A percentile compares a stretch with the other conserved stretches of the same genome.
These are phyloP conservation scores for Physcia stellaris DNA, from an alignment of 495 filamentous ascomycete species.

Conservation along the genomic window DNA sequence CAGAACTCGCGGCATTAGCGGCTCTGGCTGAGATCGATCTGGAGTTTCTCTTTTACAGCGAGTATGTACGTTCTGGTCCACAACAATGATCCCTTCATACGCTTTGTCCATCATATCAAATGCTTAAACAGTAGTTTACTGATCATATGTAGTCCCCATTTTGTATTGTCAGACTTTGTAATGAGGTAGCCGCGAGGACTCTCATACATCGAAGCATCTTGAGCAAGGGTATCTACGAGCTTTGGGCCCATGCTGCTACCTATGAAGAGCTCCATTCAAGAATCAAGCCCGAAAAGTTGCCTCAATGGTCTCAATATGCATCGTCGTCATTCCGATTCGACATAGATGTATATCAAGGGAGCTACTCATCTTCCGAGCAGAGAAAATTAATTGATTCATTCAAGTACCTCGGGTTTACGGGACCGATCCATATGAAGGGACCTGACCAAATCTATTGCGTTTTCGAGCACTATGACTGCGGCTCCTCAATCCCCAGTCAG, in stretches of 20 bases:
- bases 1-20: slow-evolving; percentile 79
- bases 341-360: slow-evolving; percentile 63
- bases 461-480: slow-evolving; percentile 61
- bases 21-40: slow-evolving; percentile 51
- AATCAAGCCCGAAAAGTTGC: slow-evolving; percentile 40
- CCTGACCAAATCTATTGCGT: slow-evolving; percentile 63
- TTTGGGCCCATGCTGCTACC: slow-evolving; percentile 64
- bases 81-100: no score
- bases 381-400: slow-evolving; percentile 66
- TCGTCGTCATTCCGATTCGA: slow-evolving; percentile 63
- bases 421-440: slow-evolving; percentile 57
- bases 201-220: slow-evolving; percentile 69
- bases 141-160: slow-evolving; percentile 72
- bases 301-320: slow-evolving; percentile 51
- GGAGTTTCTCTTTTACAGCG: slow-evolving; percentile 55
- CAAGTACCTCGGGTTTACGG: slow-evolving; percentile 59
- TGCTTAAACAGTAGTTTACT: no score
- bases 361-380: slow-evolving; percentile 44
- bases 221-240: slow-evolving; percentile 66
- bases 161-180: slow-evolving; percentile 58
- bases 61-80: slow-evolving; percentile 48
- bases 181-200: slow-evolving; percentile 46
- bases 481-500: slow-evolving; percentile 38
- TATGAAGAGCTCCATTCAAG: slow-evolving; percentile 57
- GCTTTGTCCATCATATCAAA: no score